Evolutionary conservation across 2,329 filamentous ascomycete genomes (phyloP).

Genomic region (Venturiaceae sp.): DNA sequence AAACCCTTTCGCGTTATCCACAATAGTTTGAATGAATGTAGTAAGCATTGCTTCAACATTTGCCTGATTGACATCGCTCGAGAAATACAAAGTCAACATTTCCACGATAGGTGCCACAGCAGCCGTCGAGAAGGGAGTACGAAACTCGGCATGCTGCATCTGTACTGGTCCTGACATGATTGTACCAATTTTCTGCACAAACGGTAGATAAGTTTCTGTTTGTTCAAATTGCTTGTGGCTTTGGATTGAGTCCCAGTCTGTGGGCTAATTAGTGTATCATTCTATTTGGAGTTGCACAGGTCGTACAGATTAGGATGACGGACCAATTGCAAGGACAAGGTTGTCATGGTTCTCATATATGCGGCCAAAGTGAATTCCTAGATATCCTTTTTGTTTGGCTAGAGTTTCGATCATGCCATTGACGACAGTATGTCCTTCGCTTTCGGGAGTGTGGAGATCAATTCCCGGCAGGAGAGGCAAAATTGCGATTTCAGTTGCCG

Average conservation of each 20-base stretch:
- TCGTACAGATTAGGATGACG: constrained; percentile 8
- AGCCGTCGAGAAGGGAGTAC: constrained; percentile 14
- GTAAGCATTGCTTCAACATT: constrained; percentile 22
- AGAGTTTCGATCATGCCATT: constrained; percentile 24
- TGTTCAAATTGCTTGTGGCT: constrained; percentile 31
- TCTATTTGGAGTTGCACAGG: neutral
- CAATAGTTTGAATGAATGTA: constrained; percentile 26
- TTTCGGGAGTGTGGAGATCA: constrained; percentile 20
- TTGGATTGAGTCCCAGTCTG: constrained; percentile 34
- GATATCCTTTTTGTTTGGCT: constrained; percentile 24
- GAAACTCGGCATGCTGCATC: constrained; percentile 26
- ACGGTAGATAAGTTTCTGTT: constrained; percentile 25
- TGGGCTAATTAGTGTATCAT: neutral
- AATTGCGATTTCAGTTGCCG: neutral
- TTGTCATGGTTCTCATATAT: constrained; percentile 28
- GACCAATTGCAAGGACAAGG: constrained; percentile 31
- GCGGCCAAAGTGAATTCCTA: constrained; percentile 24
- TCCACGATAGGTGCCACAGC: constrained; percentile 39
- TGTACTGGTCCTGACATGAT: constrained; percentile 17
- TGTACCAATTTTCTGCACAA: constrained; percentile 20
- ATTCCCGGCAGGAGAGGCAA: constrained; percentile 13
- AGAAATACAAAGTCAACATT: constrained; percentile 34
- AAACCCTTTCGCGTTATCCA: constrained; percentile 20
- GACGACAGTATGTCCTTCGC: constrained; percentile 19
- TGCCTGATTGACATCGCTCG: constrained; percentile 19